Conservation (phyloP, 176 grass and related monocot genomes). For the Oryza glaberrima region DNA sequence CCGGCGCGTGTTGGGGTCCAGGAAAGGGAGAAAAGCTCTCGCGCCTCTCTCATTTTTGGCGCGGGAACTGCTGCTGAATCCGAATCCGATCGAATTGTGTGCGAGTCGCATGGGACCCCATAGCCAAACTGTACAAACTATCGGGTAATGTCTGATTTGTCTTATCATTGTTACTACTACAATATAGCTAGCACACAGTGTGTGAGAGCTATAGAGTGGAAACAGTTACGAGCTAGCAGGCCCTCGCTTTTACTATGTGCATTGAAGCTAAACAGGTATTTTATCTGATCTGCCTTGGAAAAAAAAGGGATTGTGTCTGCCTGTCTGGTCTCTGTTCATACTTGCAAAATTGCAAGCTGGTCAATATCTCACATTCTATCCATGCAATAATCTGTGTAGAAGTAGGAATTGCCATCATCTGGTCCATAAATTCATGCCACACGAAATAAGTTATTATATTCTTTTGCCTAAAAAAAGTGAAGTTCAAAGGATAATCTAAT, state of each 20-base stretch:
- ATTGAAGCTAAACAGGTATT: not conserved
- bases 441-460: too few species aligned
- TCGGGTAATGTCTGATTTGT: not conserved
- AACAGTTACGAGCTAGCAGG: not conserved
- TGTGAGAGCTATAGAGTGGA: not conserved
- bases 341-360: not conserved
- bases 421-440: too few species aligned
- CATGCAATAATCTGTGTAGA: too few species aligned
- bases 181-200: not conserved
- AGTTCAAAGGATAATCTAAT: too few species aligned
- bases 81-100: not conserved
- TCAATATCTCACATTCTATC: too few species aligned
- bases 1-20: not conserved
- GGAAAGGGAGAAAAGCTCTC: not conserved
- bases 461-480: too few species aligned
- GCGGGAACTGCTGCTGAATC: not conserved
- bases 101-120: not conserved
- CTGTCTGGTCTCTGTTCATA: not conserved
- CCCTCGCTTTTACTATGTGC: not conserved
- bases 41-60: not conserved
- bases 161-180: not conserved
- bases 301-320: not conserved
- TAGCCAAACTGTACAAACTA: not conserved
- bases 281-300: not conserved
- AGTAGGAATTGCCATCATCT: too few species aligned